Evolutionary conservation across 306 rosid genomes (phyloP).

Genomic region (Castanea sativa): DNA sequence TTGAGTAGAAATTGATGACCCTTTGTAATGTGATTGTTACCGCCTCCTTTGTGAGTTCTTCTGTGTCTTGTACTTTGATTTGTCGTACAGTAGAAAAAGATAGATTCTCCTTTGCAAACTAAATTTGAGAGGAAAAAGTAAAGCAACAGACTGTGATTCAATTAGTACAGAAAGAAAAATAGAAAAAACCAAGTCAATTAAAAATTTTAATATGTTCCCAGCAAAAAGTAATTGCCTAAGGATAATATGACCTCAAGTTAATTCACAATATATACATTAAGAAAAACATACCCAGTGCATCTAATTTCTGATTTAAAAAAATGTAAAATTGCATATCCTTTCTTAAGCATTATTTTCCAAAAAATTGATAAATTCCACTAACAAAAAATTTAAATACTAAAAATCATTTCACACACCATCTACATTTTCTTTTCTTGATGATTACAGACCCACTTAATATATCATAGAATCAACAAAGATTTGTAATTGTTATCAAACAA

Average conservation of each 20-base stretch:
- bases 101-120: constrained; percentile 68
- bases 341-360: too few species aligned
- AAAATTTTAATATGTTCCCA: not conserved
- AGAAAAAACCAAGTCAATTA: not conserved
- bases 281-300: too few species aligned
- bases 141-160: not conserved
- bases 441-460: too few species aligned
- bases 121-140: constrained; percentile 6
- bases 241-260: too few species aligned
- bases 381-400: too few species aligned
- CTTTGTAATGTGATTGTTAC: constrained; percentile 56
- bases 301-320: too few species aligned
- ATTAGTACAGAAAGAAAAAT: not conserved
- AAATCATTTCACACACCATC: too few species aligned
- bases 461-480: not conserved
- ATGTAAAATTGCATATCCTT: too few species aligned
- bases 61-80: constrained; percentile 51
- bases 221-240: too few species aligned
- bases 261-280: too few species aligned
- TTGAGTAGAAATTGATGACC: constrained; percentile 62
- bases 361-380: too few species aligned
- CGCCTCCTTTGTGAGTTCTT: constrained; percentile 49
- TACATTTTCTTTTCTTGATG: too few species aligned
- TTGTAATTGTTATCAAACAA: not conserved
- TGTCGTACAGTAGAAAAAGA: constrained; percentile 34